A percentile compares a stretch with the other conserved stretches of the same genome.
Evolutionary conservation across 2,329 filamentous ascomycete genomes (phyloP).

Genomic region (Rutstroemia sp.): DNA sequence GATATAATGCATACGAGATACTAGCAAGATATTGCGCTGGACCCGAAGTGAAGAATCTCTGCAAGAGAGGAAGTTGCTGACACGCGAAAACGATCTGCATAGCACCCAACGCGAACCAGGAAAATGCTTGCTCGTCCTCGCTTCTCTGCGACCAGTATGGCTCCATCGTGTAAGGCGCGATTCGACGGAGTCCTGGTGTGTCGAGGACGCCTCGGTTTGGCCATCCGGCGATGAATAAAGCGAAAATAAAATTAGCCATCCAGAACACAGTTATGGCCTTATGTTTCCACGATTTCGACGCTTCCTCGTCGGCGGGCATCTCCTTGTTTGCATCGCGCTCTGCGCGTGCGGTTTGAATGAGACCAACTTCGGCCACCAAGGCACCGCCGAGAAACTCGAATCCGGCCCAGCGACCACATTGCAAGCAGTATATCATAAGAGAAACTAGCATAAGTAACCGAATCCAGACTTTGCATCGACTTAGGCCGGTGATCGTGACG

Average conservation of each 20-base stretch:
- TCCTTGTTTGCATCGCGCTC: slow-evolving; percentile 11
- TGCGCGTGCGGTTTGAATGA: slow-evolving; percentile 27
- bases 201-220: slow-evolving; percentile 21
- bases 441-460: slow-evolving; percentile 19
- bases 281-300: slow-evolving; percentile 1
- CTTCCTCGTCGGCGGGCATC: not conserved
- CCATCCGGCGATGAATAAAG: slow-evolving; percentile 27
- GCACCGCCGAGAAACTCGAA: slow-evolving; percentile 41
- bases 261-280: slow-evolving; percentile 18
- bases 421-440: slow-evolving; percentile 23
- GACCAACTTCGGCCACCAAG: slow-evolving; percentile 37
- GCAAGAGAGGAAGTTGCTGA: slow-evolving; percentile 32
- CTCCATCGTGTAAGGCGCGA: slow-evolving; percentile 20
- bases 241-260: slow-evolving; percentile 20
- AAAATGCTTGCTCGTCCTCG: slow-evolving; percentile 11
- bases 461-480: slow-evolving; percentile 19
- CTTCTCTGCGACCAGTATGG: slow-evolving; percentile 20
- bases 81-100: slow-evolving; percentile 26
- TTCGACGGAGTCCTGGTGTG: slow-evolving; percentile 18
- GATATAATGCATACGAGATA: slow-evolving; percentile 50
- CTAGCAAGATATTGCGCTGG: slow-evolving; percentile 48
- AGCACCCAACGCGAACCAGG: slow-evolving; percentile 26
- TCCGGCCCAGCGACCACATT: slow-evolving; percentile 19
- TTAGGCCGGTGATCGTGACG: slow-evolving; percentile 21
- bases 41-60: slow-evolving; percentile 38